These are phyloP conservation scores for Aspergillus novofumigatus DNA, from an alignment of 2,329 filamentous ascomycete species.

Conservation along the genomic window DNA sequence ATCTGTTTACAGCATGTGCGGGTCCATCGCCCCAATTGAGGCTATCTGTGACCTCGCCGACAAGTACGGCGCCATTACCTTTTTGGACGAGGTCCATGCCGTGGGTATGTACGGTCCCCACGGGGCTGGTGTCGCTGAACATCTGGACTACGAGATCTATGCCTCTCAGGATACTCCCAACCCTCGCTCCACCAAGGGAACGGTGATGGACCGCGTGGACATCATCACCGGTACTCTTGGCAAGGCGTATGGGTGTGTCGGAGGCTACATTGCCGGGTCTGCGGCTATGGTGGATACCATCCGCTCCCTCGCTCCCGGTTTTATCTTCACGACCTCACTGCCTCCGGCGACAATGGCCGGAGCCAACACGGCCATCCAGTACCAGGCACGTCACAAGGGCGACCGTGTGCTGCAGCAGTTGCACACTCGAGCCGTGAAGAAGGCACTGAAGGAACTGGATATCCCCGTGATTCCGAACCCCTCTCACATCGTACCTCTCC, in stretches of 20 bases:
- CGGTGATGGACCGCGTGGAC: constrained; percentile 91
- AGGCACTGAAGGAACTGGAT: constrained; percentile 69
- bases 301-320: constrained; percentile 89
- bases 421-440: constrained; percentile 92
- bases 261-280: constrained; percentile 93
- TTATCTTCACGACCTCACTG: constrained; percentile 97
- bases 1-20: constrained; percentile 99
- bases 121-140: constrained; percentile 93
- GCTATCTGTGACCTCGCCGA: constrained; percentile 94
- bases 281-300: constrained; percentile 84
- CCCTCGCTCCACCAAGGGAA: constrained; percentile 55
- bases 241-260: constrained; percentile 96
- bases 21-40: constrained; percentile 92
- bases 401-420: constrained; percentile 92
- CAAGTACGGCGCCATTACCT: constrained; percentile 96
- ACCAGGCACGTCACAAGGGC: constrained; percentile 78
- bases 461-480: constrained; percentile 98
- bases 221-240: constrained; percentile 97
- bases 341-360: constrained; percentile 97
- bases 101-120: constrained; percentile 98
- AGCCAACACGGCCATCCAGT: constrained; percentile 85
- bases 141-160: constrained; percentile 90
- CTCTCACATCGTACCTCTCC: constrained; percentile 88
- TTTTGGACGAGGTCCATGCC: constrained; percentile 96
- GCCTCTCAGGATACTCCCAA: constrained; percentile 60